A percentile compares a stretch with the other conserved stretches of the same genome.
Conservation (phyloP, 768 basidiomycete species). For the Xerocomus potaroensis region DNA sequence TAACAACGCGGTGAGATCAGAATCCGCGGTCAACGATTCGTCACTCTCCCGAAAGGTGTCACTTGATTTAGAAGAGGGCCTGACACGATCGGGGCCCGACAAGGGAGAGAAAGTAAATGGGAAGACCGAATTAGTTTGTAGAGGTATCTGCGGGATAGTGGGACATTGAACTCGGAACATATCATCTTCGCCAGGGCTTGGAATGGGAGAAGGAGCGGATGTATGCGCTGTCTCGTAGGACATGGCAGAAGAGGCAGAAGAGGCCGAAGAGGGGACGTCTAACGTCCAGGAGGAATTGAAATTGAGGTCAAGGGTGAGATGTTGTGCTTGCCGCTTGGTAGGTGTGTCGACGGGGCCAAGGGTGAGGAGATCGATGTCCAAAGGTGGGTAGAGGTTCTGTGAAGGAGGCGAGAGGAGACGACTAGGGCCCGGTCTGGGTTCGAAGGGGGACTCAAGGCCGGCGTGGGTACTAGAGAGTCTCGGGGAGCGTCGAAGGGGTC, state of each 20-base stretch:
- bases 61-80: conserved; percentile 1
- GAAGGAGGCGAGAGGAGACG: not conserved
- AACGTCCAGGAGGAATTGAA: conserved; percentile 15
- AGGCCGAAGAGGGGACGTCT: conserved; percentile 14
- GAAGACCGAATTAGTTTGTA: conserved; percentile 1
- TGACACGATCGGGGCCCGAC: conserved; percentile 1
- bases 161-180: conserved; percentile 5
- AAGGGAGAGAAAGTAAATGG: conserved; percentile 10
- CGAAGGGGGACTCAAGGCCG: conserved; percentile 15
- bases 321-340: conserved; percentile 3
- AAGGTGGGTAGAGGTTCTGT: conserved; percentile 1
- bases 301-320: conserved; percentile 23
- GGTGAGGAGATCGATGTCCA: conserved; percentile 13
- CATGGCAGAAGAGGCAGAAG: conserved; percentile 18
- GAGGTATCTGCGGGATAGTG: conserved; percentile 1
- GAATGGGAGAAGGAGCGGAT: conserved; percentile 7
- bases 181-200: conserved; percentile 12
- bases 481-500: conserved; percentile 1
- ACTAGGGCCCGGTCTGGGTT: conserved; percentile 13
- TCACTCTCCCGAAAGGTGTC: conserved; percentile 1
- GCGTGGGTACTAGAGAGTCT: conserved; percentile 9
- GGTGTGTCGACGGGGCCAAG: conserved; percentile 6
- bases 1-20: conserved; percentile 20
- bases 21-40: conserved; percentile 15
- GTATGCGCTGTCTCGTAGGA: conserved; percentile 20